Percentiles rank a stretch among this genome's conserved stretches.
Conservation (phyloP, 1,284 basidiomycete genomes). For the Leccinum ponderosum region DNA sequence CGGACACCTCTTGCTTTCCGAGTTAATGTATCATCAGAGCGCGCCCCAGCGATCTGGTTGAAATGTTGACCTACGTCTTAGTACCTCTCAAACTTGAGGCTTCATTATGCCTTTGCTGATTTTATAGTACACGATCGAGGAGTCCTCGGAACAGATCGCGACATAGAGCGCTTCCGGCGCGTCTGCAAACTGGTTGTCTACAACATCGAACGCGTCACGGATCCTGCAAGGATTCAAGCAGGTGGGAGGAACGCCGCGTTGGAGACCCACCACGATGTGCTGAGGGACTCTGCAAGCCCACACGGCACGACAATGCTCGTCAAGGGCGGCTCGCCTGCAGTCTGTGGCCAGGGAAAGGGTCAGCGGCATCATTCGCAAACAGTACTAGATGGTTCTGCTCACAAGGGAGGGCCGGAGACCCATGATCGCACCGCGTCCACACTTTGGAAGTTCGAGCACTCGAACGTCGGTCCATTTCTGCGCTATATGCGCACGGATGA, state of each 20-base stretch:
- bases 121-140: conserved; percentile 82
- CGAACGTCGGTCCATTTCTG: conserved; percentile 70
- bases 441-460: conserved; percentile 57
- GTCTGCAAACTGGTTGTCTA: conserved; percentile 33
- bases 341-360: conserved; percentile 11
- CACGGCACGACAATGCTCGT: conserved; percentile 64
- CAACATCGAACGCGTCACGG: conserved; percentile 50
- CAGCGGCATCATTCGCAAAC: neutral
- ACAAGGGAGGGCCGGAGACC: conserved; percentile 57
- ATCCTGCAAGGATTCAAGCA: conserved; percentile 43
- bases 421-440: conserved; percentile 56
- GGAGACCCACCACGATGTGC: conserved; percentile 43
- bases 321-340: conserved; percentile 19
- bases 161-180: conserved; percentile 53
- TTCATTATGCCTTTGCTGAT: conserved; percentile 74
- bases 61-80: too few species aligned
- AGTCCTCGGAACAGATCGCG: conserved; percentile 72
- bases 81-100: conserved; percentile 50
- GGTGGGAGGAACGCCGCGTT: conserved; percentile 34
- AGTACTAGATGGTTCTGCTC: conserved; percentile 18
- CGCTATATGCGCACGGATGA: conserved; percentile 39
- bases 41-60: neutral
- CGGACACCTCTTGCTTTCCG: neutral
- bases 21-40: neutral
- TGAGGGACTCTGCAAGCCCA: conserved; percentile 62